Conservation (phyloP, 2,329 filamentous ascomycete species). For the Polytolypa hystricis region DNA sequence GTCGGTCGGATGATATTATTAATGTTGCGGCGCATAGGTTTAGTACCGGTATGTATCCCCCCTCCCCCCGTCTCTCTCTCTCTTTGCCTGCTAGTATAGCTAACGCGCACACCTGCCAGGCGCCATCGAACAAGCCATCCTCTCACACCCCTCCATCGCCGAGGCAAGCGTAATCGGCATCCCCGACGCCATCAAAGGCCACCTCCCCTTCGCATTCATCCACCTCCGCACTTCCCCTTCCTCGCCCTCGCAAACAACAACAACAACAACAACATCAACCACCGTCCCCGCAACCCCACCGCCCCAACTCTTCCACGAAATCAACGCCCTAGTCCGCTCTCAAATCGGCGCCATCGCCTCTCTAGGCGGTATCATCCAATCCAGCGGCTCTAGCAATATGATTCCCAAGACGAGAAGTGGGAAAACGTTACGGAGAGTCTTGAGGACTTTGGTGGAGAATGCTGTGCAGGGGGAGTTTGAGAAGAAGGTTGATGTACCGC, state of each 20-base stretch:
- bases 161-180: conserved; percentile 82
- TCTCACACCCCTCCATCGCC: conserved; percentile 64
- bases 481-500: conserved; percentile 61
- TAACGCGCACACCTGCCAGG: conserved; percentile 30
- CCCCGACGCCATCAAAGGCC: conserved; percentile 76
- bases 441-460: conserved; percentile 77
- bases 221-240: conserved; percentile 38
- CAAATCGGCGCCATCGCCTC: conserved; percentile 83
- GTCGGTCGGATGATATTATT: conserved; percentile 70
- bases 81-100: conserved; percentile 8
- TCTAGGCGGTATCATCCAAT: conserved; percentile 71
- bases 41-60: conserved; percentile 56
- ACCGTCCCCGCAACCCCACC: conserved; percentile 27
- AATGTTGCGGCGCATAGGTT: conserved; percentile 92
- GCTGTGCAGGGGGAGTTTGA: conserved; percentile 62
- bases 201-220: conserved; percentile 84
- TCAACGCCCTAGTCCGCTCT: conserved; percentile 51
- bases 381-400: conserved; percentile 49
- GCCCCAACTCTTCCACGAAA: conserved; percentile 32
- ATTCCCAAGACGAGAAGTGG: conserved; percentile 89
- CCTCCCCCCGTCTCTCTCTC: neutral
- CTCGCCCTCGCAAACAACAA: conserved; percentile 15
- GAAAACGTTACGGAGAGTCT: conserved; percentile 73
- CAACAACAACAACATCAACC: conserved; percentile 14
- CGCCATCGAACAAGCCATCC: conserved; percentile 81